Evolutionary conservation across 2,329 filamentous ascomycete species (phyloP), one percentile per base, ranked within the genome.

Genomic region (Orbilia blumenaviensis): DNA sequence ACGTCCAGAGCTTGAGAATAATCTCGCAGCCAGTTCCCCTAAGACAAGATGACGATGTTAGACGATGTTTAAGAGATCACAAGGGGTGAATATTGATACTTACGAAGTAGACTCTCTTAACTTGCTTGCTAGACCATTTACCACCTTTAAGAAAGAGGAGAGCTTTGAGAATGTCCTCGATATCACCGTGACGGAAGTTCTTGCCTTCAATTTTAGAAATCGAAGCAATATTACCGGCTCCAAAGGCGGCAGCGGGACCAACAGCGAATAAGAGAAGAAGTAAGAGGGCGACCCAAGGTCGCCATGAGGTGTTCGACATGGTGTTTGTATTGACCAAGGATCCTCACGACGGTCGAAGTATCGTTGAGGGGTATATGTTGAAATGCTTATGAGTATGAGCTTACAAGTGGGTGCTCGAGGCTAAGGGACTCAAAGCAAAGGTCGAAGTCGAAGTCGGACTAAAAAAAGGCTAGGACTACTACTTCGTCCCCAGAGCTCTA

Each of bases 1-100:
- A 94, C 90, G 81, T 94, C 92, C 82, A 94, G 87, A 36, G 92
- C 92, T 81, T 94, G 92, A 10, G 91, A 93, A 82, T 95, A 95
- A 84, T 94, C 92, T 75, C 92, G 88, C 42, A 94, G 85, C 92
- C 92, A 95, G 83, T 95, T 95, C 71, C 92, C 92, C 81, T 81
- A 58, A 50, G 1, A 9, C 48, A 14, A 14, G 61, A 21, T n/a
- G 6, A 21, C 32, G n/a, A n/a, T n/a, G 25, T 63, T 23, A 76
- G 18, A 12, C 3, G 18, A 1, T 10, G 42, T 27, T 29, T 25
- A 41, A 38, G 7, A 10, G n/a, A 10, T 2, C 41, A 16, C n/a
- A 29, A 16, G 23, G 16, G 16, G 2, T 52, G 32, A 44, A 61
- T 4, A 41, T n/a, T 7, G 12, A 9, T 21, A 42, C 78, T 61